These are phyloP conservation scores for Colletotrichum graminicola DNA, from an alignment of 2,329 filamentous ascomycete genomes.

Conservation along the genomic window DNA sequence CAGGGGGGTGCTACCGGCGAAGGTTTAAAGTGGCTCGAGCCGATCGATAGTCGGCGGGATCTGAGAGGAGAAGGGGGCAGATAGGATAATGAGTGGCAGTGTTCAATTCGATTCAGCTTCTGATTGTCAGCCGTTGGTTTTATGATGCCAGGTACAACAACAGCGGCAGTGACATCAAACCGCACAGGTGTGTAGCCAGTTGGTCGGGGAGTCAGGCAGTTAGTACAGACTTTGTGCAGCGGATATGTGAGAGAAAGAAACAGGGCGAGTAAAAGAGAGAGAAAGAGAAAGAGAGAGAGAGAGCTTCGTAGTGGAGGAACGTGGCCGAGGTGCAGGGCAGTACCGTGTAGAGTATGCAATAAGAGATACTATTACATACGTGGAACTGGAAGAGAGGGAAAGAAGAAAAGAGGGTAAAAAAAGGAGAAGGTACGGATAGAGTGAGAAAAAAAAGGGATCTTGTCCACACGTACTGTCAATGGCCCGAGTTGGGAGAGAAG, in stretches of 20 bases:
- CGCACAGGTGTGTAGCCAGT: not conserved
- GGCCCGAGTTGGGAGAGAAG: slow-evolving; percentile 32
- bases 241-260: not conserved
- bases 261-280: not conserved
- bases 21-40: slow-evolving; percentile 41
- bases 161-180: not conserved
- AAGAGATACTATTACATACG: not conserved
- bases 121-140: slow-evolving; percentile 1
- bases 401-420: slow-evolving; percentile 7
- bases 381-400: not conserved
- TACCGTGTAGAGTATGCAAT: not conserved
- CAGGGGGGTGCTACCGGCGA: slow-evolving; percentile 32
- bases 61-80: slow-evolving; percentile 28
- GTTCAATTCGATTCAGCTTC: not conserved
- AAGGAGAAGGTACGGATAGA: not conserved
- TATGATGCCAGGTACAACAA: not conserved
- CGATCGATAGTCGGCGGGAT: slow-evolving; percentile 41
- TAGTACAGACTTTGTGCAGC: not conserved
- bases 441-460: slow-evolving; percentile 3
- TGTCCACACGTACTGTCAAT: slow-evolving; percentile 11
- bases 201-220: not conserved
- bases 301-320: not conserved
- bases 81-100: not conserved
- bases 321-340: slow-evolving; percentile 2
- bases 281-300: not conserved